These are phyloP conservation scores for Hyphopichia pseudoburtonii DNA, from an alignment of 1,139 yeast genomes.

Conservation along the genomic window DNA sequence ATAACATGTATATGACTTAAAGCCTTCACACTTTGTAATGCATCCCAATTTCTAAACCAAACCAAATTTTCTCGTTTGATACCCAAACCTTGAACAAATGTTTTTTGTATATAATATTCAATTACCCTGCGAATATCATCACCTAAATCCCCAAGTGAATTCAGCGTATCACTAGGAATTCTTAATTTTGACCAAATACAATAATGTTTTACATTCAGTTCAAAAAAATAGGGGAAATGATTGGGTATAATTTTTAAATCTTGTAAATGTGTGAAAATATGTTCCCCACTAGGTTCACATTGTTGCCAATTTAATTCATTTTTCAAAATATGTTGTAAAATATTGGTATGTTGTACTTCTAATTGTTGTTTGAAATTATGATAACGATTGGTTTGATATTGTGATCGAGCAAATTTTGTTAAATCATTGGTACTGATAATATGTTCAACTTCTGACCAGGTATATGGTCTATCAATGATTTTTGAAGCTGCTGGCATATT, in stretches of 20 bases:
- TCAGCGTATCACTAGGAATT: slow-evolving; percentile 31
- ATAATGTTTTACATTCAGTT: slow-evolving; percentile 33
- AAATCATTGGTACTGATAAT: slow-evolving; percentile 33
- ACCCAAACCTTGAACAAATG: slow-evolving; percentile 43
- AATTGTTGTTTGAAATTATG: slow-evolving; percentile 33
- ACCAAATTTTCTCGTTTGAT: slow-evolving; percentile 37
- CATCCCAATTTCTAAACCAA: slow-evolving; percentile 67
- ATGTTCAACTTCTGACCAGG: slow-evolving; percentile 36
- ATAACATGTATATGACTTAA: slow-evolving; percentile 62
- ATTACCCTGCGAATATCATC: slow-evolving; percentile 33
- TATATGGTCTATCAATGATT: slow-evolving; percentile 28
- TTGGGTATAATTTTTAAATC: slow-evolving; percentile 37
- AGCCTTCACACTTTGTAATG: slow-evolving; percentile 56
- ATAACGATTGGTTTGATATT: slow-evolving; percentile 31
- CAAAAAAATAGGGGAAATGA: slow-evolving; percentile 47
- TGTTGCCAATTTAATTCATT: slow-evolving; percentile 38
- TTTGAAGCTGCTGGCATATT: slow-evolving; percentile 45
- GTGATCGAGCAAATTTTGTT: slow-evolving; percentile 42
- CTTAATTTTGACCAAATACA: slow-evolving; percentile 45
- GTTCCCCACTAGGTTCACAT: slow-evolving; percentile 8
- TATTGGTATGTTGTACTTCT: slow-evolving; percentile 21
- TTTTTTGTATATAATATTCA: slow-evolving; percentile 39
- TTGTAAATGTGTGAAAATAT: slow-evolving; percentile 18
- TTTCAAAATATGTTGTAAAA: slow-evolving; percentile 37
- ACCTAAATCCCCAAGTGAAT: slow-evolving; percentile 47